Evolutionary conservation across 2,329 filamentous ascomycete species (phyloP).

Genomic region (Cladosporium sp.): DNA sequence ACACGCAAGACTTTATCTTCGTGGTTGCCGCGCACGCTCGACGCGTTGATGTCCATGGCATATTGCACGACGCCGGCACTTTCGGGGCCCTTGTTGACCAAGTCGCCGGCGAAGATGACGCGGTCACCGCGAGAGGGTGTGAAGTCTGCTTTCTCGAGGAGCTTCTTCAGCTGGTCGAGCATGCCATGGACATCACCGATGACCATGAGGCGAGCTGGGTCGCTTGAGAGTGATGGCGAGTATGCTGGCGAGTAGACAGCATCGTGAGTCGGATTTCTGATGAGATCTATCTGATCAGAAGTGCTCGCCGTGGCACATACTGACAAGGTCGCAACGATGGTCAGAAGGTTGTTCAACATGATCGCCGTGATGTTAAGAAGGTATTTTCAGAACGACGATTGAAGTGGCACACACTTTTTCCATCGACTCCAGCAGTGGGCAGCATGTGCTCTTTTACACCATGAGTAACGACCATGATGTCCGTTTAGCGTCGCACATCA

Average conservation of each 20-base stretch:
- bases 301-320: neutral
- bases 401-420: neutral
- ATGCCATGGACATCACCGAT: constrained; percentile 11
- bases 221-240: neutral
- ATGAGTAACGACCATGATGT: neutral
- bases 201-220: neutral
- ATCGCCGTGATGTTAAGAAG: neutral
- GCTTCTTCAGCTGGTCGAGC: neutral
- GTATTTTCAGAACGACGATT: neutral
- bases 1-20: constrained; percentile 11
- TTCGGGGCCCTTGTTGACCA: constrained; percentile 8
- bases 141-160: neutral
- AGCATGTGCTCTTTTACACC: neutral
- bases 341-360: constrained; percentile 1
- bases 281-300: neutral
- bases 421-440: neutral
- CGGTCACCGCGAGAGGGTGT: neutral
- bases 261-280: constrained; percentile 2
- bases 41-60: constrained; percentile 9
- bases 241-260: neutral
- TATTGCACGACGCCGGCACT: constrained; percentile 5
- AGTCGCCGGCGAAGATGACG: constrained; percentile 4
- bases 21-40: constrained; percentile 12
- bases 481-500: neutral
- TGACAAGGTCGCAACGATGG: neutral